Evolutionary conservation across 2,329 filamentous ascomycete genomes (phyloP), one percentile per base, ranked within the genome.

Genomic region (Aureobasidium sp.): DNA sequence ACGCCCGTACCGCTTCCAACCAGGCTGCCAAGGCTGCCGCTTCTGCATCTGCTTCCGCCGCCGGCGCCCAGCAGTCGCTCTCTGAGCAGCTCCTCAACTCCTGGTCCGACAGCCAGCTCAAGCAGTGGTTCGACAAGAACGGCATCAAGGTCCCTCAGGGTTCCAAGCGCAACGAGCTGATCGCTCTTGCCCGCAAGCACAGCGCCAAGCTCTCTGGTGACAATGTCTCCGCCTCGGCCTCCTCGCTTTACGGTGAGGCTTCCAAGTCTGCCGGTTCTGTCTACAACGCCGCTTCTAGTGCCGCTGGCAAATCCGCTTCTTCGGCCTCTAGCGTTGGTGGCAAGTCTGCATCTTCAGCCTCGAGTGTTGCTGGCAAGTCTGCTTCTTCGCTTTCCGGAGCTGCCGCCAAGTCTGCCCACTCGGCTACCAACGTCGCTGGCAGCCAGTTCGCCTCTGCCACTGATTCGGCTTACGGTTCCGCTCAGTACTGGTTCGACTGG

Each of bases 81-180:
- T 90, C 87, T 65, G 90, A 97, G 69, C 86, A 87, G 69, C 80
- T 97, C 59, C 88, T 97, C 70, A 87, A 96, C 68, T 86, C 89
- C 4, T 99, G 94, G 94, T 87, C 88, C 70, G 92, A 97, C 71
- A 87, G 83, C 70, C 81, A 96, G 74, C 82, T 99, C 73, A 97
- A 97, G 82, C 87, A 90, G 66, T 97, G 94, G 79, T 86, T 86
- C 61, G 93, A 97, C 79, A 90, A 92, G 82, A 94, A 97, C 69
- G 85, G 86, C 63, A 88, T 99, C 72, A 82, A 82, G 79, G 90
- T 97, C 56, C 94, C 94, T 11, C 93, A 97, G 72, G 94, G 93
- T 52, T 95, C 90, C 71, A 92, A 89, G 80, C 80, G 85, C 68
- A 95, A 97, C 70, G 93, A 99, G 75, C 83, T 97, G 29, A 81